Conservation (phyloP, 768 basidiomycete species). For the Mycena haematopus region DNA sequence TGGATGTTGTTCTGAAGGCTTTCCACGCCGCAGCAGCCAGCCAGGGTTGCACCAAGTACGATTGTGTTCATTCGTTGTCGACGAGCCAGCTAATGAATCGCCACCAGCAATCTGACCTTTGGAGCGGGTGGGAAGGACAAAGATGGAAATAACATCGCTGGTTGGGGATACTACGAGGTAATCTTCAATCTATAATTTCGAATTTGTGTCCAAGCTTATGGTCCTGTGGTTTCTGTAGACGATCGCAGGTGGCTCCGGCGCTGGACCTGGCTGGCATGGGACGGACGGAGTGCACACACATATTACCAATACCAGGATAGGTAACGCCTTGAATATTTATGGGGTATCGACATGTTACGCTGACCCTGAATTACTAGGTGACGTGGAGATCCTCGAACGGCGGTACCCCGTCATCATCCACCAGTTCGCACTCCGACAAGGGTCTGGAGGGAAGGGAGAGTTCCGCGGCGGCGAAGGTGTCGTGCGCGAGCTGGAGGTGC, state of each 20-base stretch:
- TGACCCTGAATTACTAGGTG: slow-evolving; percentile 43
- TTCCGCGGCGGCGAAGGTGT: slow-evolving; percentile 88
- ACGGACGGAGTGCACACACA: slow-evolving; percentile 94
- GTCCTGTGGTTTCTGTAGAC: slow-evolving; percentile 65
- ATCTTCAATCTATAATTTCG: background rate
- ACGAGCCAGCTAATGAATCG: slow-evolving; percentile 8
- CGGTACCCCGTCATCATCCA: slow-evolving; percentile 92
- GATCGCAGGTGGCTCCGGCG: slow-evolving; percentile 92
- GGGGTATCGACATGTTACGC: background rate
- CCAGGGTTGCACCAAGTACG: slow-evolving; percentile 92
- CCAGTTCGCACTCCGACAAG: slow-evolving; percentile 76
- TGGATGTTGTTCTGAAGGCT: slow-evolving; percentile 92
- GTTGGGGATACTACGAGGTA: slow-evolving; percentile 93
- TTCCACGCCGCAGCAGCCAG: slow-evolving; percentile 92
- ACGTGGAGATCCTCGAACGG: slow-evolving; percentile 92
- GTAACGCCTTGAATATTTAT: background rate
- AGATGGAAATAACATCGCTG: slow-evolving; percentile 74
- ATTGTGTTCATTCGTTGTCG: slow-evolving; percentile 4
- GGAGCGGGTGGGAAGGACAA: slow-evolving; percentile 87
- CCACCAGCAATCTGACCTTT: slow-evolving; percentile 81
- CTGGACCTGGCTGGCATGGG: slow-evolving; percentile 89
- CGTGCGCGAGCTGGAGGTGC: slow-evolving; percentile 81
- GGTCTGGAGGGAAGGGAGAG: slow-evolving; percentile 72
- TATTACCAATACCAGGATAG: slow-evolving; percentile 92
- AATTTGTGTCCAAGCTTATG: background rate